phyloP scores from a whole-genome alignment of 2,329 filamentous ascomycete genomes.

The Mycogone perniciosa region DNA sequence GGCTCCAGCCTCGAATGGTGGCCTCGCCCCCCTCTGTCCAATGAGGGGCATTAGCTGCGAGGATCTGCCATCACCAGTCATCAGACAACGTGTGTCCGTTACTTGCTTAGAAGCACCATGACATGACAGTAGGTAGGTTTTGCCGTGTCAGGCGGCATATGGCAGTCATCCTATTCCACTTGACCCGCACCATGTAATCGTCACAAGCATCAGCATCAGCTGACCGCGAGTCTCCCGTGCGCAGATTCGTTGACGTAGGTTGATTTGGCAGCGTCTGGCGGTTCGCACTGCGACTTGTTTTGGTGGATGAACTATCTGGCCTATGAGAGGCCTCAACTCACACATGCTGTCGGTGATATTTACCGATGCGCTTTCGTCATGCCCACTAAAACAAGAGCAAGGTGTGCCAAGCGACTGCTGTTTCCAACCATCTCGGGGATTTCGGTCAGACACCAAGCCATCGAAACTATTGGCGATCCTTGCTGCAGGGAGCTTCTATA shows the following conservation, averaged over 20 bases:
- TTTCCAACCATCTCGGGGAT: neutral
- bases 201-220: too few species aligned
- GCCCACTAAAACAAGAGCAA: too few species aligned
- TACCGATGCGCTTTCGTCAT: too few species aligned
- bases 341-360: too few species aligned
- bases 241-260: too few species aligned
- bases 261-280: too few species aligned
- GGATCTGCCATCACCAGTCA: slow-evolving; percentile 12
- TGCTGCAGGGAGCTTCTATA: neutral
- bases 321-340: too few species aligned
- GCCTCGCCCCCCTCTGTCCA: neutral
- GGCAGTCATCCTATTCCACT: slow-evolving; percentile 6
- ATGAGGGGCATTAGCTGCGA: neutral
- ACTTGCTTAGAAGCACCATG: slow-evolving; percentile 1
- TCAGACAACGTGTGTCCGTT: slow-evolving; percentile 11
- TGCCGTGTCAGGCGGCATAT: slow-evolving; percentile 8
- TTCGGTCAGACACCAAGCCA: neutral
- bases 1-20: too few species aligned
- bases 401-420: too few species aligned
- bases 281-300: too few species aligned
- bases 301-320: too few species aligned
- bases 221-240: too few species aligned
- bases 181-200: neutral
- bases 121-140: neutral
- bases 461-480: slow-evolving; percentile 1